Conservation (phyloP, 164 flowering plant species). For the Taxillus chinensis region DNA sequence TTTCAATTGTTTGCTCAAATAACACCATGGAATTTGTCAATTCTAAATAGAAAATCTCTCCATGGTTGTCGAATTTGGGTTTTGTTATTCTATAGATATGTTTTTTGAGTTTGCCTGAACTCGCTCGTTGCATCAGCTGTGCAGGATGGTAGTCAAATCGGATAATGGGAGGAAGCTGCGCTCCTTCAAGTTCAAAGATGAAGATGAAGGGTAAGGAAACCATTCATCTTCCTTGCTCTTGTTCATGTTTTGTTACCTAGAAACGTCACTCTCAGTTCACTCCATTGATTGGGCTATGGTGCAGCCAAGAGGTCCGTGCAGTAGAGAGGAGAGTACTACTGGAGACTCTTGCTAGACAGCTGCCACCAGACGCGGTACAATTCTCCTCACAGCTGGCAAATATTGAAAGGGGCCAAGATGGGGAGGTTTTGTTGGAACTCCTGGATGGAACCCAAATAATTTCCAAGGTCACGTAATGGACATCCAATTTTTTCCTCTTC, state of each 20-base stretch:
- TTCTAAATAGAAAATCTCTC: too few relatives aligned
- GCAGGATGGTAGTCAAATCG: conserved; percentile 79
- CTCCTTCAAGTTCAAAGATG: conserved; percentile 79
- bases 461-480: conserved; percentile 39
- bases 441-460: conserved; percentile 47
- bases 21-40: too few relatives aligned
- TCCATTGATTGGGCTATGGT: background rate
- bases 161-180: conserved; percentile 74
- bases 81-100: too few relatives aligned
- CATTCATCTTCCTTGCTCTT: too few relatives aligned
- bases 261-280: background rate
- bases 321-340: conserved; percentile 80
- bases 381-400: conserved; percentile 62
- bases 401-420: conserved; percentile 29
- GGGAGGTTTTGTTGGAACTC: conserved; percentile 48
- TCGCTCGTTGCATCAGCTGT: conserved; percentile 47
- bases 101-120: conserved; percentile 14
- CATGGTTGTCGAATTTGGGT: too few relatives aligned
- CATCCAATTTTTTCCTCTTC: background rate
- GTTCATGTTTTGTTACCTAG: background rate
- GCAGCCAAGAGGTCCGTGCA: conserved; percentile 91
- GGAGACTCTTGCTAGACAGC: conserved; percentile 62
- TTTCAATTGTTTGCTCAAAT: too few relatives aligned
- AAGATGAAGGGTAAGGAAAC: conserved; percentile 49
- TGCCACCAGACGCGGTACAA: conserved; percentile 46